A percentile compares a stretch with the other conserved stretches of the same genome.
Evolutionary conservation across 139 green algal genomes (phyloP).

Genomic region (Edaphochlamys debaryana): DNA sequence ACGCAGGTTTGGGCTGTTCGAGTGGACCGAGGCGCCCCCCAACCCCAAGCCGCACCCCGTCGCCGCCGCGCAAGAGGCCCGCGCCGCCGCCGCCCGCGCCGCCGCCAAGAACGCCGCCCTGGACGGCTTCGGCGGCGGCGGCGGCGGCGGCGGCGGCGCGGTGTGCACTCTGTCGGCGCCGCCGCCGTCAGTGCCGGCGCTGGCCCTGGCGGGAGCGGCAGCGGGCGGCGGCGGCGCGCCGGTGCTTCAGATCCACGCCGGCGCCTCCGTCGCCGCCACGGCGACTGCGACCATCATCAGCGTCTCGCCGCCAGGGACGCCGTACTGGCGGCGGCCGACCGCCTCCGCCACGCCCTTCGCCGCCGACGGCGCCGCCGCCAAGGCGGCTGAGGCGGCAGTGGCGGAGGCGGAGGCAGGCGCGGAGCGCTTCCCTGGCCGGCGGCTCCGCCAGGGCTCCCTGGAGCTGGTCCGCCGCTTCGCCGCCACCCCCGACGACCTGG

Average conservation of each 20-base stretch:
- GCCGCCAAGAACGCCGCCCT: background rate
- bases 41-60: background rate
- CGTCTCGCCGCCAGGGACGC: background rate
- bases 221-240: too few species aligned
- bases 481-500: conserved; percentile 23
- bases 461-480: conserved; percentile 24
- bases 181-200: background rate
- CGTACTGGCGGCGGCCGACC: background rate
- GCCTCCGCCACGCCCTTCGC: background rate
- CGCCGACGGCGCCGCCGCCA: background rate
- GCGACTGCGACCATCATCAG: conserved; percentile 31
- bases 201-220: too few species aligned
- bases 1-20: conserved; percentile 48
- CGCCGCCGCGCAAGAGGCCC: background rate
- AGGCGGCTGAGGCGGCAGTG: background rate
- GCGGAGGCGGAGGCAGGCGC: background rate
- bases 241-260: too few species aligned
- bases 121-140: background rate
- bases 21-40: conserved; percentile 33
- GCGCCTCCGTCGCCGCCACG: background rate
- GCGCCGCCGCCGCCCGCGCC: background rate
- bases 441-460: conserved; percentile 26
- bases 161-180: too few species aligned
- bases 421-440: background rate
- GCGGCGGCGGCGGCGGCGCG: background rate